Evolutionary conservation across 352 stramenopile genomes (phyloP).

Genomic region (Thraustochytrium sp.): DNA sequence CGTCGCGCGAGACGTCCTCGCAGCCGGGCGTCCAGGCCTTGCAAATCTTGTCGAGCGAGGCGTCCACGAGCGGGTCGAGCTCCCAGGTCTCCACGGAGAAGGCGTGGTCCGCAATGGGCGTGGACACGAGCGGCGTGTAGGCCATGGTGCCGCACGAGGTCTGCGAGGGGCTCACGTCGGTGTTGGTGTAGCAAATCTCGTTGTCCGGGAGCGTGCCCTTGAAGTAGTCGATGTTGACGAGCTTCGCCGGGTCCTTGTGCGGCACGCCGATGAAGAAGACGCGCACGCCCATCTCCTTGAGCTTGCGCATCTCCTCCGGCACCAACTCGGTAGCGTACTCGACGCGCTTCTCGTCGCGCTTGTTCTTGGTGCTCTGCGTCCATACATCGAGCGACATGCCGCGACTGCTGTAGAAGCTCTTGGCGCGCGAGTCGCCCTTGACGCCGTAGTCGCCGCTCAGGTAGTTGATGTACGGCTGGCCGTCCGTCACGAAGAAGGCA

Average conservation of each 20-base stretch:
- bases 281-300: not conserved
- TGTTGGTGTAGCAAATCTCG: not conserved
- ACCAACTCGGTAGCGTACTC: not conserved
- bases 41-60: not conserved
- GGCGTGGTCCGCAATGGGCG: not conserved
- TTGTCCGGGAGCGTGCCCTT: not conserved
- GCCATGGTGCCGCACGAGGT: not conserved
- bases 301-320: not conserved
- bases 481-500: not conserved
- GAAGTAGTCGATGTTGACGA: not conserved
- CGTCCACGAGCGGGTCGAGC: not conserved
- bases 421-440: not conserved
- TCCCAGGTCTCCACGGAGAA: not conserved
- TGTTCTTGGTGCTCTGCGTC: not conserved
- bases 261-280: constrained; percentile 5
- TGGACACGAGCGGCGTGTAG: not conserved
- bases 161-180: not conserved
- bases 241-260: not conserved
- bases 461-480: not conserved
- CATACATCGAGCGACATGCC: not conserved
- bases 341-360: not conserved
- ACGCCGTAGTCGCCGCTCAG: not conserved
- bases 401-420: not conserved
- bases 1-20: not conserved
- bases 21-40: not conserved